These are phyloP conservation scores for Kwoniella bestiolae DNA, from an alignment of 768 basidiomycete species.

Conservation along the genomic window DNA sequence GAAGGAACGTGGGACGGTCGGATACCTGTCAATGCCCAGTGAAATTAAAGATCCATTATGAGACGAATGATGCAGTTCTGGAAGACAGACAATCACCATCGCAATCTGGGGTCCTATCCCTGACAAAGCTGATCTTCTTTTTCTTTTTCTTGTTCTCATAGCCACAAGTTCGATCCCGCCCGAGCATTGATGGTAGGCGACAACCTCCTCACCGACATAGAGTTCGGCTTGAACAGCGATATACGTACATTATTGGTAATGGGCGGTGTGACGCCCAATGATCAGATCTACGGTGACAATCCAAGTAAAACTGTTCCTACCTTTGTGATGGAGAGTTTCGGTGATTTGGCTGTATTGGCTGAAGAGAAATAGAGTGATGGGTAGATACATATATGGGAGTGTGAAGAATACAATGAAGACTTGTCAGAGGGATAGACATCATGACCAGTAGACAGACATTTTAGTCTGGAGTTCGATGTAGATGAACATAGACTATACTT, in stretches of 20 bases:
- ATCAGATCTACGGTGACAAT: slow-evolving; percentile 72
- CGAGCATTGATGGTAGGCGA: slow-evolving; percentile 95
- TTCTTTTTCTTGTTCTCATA: slow-evolving; percentile 52
- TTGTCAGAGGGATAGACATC: too few relatives aligned
- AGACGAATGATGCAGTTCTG: too few relatives aligned
- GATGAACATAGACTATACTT: not conserved
- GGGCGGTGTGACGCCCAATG: slow-evolving; percentile 68
- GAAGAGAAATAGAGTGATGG: slow-evolving; percentile 18
- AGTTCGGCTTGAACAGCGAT: slow-evolving; percentile 86
- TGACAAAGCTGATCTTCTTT: not conserved
- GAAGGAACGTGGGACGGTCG: too few relatives aligned
- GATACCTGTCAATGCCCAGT: too few relatives aligned
- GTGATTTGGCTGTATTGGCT: slow-evolving; percentile 66
- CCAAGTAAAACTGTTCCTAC: slow-evolving; percentile 76
- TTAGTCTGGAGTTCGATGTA: too few relatives aligned
- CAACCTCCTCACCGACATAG: slow-evolving; percentile 91
- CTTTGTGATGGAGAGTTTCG: slow-evolving; percentile 79
- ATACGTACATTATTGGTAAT: slow-evolving; percentile 86
- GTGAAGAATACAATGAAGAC: too few relatives aligned
- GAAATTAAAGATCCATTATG: too few relatives aligned
- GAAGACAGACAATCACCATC: too few relatives aligned
- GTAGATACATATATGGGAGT: not conserved
- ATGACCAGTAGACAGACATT: too few relatives aligned
- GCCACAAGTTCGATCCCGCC: slow-evolving; percentile 81
- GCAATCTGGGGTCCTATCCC: not conserved